Conservation (phyloP, 2,329 filamentous ascomycete species). For the Fusarium clavum region DNA sequence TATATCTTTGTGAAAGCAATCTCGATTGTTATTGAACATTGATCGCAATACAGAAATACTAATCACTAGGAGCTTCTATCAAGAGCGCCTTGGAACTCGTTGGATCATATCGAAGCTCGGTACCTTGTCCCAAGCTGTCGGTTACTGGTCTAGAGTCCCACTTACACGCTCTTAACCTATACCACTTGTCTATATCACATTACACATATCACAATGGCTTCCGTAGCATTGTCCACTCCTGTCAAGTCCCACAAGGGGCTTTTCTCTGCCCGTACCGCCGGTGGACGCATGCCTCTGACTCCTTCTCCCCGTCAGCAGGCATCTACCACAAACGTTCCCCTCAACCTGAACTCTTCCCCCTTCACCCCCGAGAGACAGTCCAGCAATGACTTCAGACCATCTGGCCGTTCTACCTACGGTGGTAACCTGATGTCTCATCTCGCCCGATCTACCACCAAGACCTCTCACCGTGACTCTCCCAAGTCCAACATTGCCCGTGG, state of each 20-base stretch:
- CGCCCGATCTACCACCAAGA: conserved; percentile 74
- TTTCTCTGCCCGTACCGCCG: conserved; percentile 92
- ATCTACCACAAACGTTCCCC: conserved; percentile 59
- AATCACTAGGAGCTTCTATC: conserved; percentile 65
- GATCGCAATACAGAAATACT: conserved; percentile 57
- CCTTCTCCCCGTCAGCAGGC: conserved; percentile 84
- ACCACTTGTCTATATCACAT: conserved; percentile 18
- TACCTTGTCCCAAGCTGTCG: conserved; percentile 58
- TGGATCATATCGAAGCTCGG: conserved; percentile 57
- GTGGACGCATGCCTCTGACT: conserved; percentile 93
- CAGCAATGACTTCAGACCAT: conserved; percentile 63
- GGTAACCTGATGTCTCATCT: conserved; percentile 85
- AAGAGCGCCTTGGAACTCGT: conserved; percentile 70
- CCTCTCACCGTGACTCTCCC: conserved; percentile 83
- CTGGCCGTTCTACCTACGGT: conserved; percentile 80
- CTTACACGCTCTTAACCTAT: conserved; percentile 35
- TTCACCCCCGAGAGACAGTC: conserved; percentile 77
- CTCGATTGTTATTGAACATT: conserved; percentile 62
- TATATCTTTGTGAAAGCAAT: conserved; percentile 55
- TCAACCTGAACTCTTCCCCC: conserved; percentile 74
- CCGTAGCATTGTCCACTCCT: conserved; percentile 83
- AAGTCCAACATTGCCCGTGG: conserved; percentile 93
- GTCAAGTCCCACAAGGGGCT: conserved; percentile 94
- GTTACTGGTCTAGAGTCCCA: conserved; percentile 57
- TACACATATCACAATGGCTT: conserved; percentile 76